Evolutionary conservation across 2,329 filamentous ascomycete genomes (phyloP), one percentile per base, ranked within the genome.

Genomic region (Penicillium sp.): DNA sequence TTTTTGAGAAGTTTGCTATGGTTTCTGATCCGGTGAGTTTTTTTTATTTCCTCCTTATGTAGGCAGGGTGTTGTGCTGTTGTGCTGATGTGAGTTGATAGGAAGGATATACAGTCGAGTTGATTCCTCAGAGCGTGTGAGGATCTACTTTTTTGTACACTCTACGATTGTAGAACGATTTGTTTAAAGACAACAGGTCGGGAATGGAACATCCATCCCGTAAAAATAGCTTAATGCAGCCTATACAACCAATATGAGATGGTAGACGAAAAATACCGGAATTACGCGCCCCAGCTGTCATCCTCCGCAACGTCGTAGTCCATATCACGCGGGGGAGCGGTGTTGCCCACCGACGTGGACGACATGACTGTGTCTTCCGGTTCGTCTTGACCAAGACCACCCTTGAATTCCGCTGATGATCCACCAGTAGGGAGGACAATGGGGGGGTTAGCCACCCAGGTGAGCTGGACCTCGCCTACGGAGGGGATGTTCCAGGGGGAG

Each of bases 381-480:
- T 69, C 68, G 7, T 68, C 65, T 13, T 70, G 67, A 19, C 62
- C 65, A 15, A 58, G 55, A 4, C 64, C 66, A 9, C 60, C 60
- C 53, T 69, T 70, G 38, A 53, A 47, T 31, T 72, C 67, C 11
- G 63, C 55, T 5, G 61, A 50, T 25, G 60, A 51, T 9, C 60
- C 31, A 10, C 63, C 34, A 5, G 60, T 29, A 1, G 63, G 49
- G n/a, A 64, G 33, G 9, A 64, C 48, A 21, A 71, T 64, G 4
- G 70, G 71, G 1, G 70, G 70, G 29, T 76, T 76, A 36, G 77
- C 70, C n/a, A 82, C 71, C 84, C 84, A 87, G 2, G 76, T 72
- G 41, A 85, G 72, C 46, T 85, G 80, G 27, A 84, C 75, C 43
- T 81, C 79, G 29, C 81, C 82, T 7, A 84, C 74, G 2, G 77